Evolutionary conservation across 371 early-diverging fungal genomes (phyloP).

Genomic region (Actinomortierella wolfii): DNA sequence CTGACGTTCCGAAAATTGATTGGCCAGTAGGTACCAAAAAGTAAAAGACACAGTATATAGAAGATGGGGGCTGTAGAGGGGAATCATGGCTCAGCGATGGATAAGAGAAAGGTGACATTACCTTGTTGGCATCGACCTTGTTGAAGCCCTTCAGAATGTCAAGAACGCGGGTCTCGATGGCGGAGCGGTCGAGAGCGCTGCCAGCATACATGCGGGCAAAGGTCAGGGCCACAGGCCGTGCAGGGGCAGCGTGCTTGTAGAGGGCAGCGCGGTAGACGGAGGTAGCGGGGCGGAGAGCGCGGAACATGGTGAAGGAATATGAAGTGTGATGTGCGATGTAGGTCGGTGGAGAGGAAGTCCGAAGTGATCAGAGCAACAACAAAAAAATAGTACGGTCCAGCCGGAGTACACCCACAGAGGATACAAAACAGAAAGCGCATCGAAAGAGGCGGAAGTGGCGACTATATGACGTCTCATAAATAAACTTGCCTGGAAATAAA

Average conservation of each 20-base stretch:
- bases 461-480: too few species aligned
- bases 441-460: too few species aligned
- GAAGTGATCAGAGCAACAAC: too few species aligned
- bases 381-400: too few species aligned
- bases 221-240: conserved; percentile 20
- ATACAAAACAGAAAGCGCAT: too few species aligned
- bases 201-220: conserved; percentile 62
- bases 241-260: conserved; percentile 30
- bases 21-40: too few species aligned
- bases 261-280: conserved; percentile 41
- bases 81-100: conserved; percentile 6
- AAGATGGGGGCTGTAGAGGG: conserved; percentile 11
- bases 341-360: too few species aligned
- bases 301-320: conserved; percentile 21
- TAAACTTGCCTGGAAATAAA: too few species aligned
- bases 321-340: too few species aligned
- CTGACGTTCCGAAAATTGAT: too few species aligned
- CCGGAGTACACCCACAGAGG: too few species aligned
- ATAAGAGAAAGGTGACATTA: conserved; percentile 45
- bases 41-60: too few species aligned
- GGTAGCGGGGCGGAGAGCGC: conserved; percentile 36
- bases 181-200: conserved; percentile 57
- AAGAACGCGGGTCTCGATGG: conserved; percentile 84
- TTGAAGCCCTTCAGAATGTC: conserved; percentile 91
- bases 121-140: conserved; percentile 91